A percentile compares a stretch with the other conserved stretches of the same genome.
These are phyloP conservation scores for Penicillium simplicissimum DNA, from an alignment of 495 filamentous ascomycete genomes.

Conservation along the genomic window DNA sequence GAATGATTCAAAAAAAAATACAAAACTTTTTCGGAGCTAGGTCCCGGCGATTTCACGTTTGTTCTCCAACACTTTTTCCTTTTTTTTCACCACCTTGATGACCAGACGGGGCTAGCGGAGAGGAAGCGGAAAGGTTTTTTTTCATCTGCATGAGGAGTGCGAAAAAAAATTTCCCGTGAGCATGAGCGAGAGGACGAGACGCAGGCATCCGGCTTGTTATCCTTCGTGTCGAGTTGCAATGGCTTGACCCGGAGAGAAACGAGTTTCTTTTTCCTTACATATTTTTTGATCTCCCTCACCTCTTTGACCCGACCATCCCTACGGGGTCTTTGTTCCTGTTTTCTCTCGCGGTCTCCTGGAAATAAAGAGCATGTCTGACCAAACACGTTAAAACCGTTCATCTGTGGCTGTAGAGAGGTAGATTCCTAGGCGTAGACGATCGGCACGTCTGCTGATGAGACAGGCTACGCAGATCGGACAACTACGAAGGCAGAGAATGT, in stretches of 20 bases:
- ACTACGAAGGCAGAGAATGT: not conserved
- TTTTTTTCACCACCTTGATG: slow-evolving; percentile 25
- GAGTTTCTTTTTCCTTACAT: slow-evolving; percentile 27
- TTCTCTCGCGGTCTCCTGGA: slow-evolving; percentile 41
- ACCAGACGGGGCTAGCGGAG: slow-evolving; percentile 37
- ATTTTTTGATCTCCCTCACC: slow-evolving; percentile 32
- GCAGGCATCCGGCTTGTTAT: slow-evolving; percentile 17
- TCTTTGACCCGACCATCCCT: slow-evolving; percentile 31
- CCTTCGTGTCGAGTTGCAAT: slow-evolving; percentile 11
- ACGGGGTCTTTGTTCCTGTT: slow-evolving; percentile 36
- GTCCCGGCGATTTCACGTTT: slow-evolving; percentile 34
- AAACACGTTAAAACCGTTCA: slow-evolving; percentile 33
- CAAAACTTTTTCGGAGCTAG: slow-evolving; percentile 34
- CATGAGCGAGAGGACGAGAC: slow-evolving; percentile 34
- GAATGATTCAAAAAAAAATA: slow-evolving; percentile 31
- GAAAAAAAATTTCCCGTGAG: slow-evolving; percentile 26
- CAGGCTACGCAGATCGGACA: too few relatives aligned
- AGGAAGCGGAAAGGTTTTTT: slow-evolving; percentile 22
- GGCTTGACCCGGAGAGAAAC: slow-evolving; percentile 9
- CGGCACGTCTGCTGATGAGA: not conserved
- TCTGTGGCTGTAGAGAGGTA: slow-evolving; percentile 7
- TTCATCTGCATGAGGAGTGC: slow-evolving; percentile 32
- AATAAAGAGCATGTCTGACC: slow-evolving; percentile 41
- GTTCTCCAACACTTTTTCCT: slow-evolving; percentile 22
- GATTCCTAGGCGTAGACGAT: not conserved